Evolutionary conservation across 176 grass and related monocot species (phyloP), one percentile per base, ranked within the genome.

Genomic region (Oryza brachyantha): DNA sequence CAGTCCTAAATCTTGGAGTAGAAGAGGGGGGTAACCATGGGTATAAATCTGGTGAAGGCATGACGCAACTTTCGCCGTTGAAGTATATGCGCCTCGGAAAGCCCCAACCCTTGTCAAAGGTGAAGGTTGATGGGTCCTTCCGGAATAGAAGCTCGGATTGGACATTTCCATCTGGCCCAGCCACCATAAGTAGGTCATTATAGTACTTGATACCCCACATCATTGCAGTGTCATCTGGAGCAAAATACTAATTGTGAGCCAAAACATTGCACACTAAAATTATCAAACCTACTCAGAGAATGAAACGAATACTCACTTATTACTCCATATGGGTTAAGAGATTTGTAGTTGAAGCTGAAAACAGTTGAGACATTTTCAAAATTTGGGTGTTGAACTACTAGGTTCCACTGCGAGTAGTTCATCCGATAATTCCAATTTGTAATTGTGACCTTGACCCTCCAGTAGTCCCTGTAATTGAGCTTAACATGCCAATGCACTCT

Each of bases 401-500:
- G 66, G 80, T 92, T 96, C 90, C 90, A 96, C 75, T 90, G 84
- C 0, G 78, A 85, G 79, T 96, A 96, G 79, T 96, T 96, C 86
- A 87, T 92, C 66, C 87, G 43, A 75, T 92, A 92, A 78, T 96
- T 96, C 50, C 81, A 96, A 70, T 96, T 96, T 50, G 93, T 75
- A 72, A 92, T 34, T 3, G 81, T 83, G 17, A 92, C 67, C 57
- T 96, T 96, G 32, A 96, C 87, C 27, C 90, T 86, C 90, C 90
- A 90, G 37, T 92, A 96, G 29, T 92, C 90, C 62, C 54, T 85
- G 26, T 92, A 96, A 75, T 96, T 90, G 70, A 87, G 83, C 64
- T 88, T 90, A 62, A 88, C 93, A 87, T 96, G 93, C 93, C 90
- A 96, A 36, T 96, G 93, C 62, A 96, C 84, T 58, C 79, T 89